A percentile compares a stretch with the other conserved stretches of the same genome.
These are phyloP conservation scores for Ganoderma leucocontextum DNA, from an alignment of 1,284 basidiomycete species.

Conservation along the genomic window DNA sequence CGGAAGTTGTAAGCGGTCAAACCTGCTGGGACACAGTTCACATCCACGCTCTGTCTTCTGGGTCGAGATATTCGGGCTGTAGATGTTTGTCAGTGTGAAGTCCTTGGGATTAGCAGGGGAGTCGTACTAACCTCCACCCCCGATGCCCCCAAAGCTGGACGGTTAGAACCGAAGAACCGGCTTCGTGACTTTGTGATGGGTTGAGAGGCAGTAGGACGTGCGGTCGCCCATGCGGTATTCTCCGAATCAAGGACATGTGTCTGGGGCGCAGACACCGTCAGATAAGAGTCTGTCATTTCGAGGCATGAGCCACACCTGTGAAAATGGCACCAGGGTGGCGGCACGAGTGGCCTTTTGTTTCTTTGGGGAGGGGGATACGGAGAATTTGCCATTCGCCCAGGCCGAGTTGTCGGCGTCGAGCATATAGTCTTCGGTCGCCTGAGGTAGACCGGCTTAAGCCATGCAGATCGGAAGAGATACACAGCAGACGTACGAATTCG, in stretches of 20 bases:
- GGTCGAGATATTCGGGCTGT: conserved; percentile 40
- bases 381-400: conserved; percentile 33
- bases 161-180: conserved; percentile 22
- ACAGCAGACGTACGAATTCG: conserved; percentile 17
- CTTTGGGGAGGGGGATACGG: conserved; percentile 14
- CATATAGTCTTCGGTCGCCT: conserved; percentile 29
- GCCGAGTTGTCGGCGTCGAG: conserved; percentile 39
- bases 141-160: conserved; percentile 12
- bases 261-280: conserved; percentile 26
- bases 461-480: neutral
- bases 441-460: neutral
- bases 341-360: conserved; percentile 18
- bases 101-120: neutral
- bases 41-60: conserved; percentile 43
- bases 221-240: conserved; percentile 39
- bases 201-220: conserved; percentile 4
- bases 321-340: neutral
- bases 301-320: conserved; percentile 19
- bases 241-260: conserved; percentile 50
- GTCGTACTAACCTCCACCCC: conserved; percentile 26
- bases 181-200: conserved; percentile 20
- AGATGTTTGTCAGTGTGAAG: neutral
- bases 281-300: neutral
- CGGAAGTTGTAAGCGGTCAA: neutral
- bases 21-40: conserved; percentile 15